Evolutionary conservation across 129 eudicot species (phyloP).

Genomic region (Escallonia herrerae): DNA sequence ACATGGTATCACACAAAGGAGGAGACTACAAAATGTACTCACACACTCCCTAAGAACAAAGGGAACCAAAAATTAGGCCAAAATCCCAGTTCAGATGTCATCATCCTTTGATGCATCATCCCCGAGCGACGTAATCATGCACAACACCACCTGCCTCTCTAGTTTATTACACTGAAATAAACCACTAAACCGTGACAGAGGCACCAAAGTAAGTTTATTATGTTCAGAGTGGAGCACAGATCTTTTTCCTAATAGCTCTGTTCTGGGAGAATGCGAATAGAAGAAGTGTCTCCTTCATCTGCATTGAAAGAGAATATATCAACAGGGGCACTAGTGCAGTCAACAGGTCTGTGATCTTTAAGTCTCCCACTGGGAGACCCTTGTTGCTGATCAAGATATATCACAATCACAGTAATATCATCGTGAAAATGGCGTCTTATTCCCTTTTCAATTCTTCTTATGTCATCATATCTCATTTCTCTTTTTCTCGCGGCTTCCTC

Average conservation of each 20-base stretch:
- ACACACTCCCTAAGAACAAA: not conserved
- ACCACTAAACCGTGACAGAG: slow-evolving; percentile 8
- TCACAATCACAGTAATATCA: slow-evolving; percentile 66
- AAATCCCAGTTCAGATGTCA: not conserved
- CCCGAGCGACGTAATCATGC: slow-evolving; percentile 20
- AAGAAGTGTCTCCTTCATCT: slow-evolving; percentile 30
- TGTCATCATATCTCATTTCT: slow-evolving; percentile 57
- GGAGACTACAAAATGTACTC: slow-evolving; percentile 1
- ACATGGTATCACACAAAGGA: too few species aligned
- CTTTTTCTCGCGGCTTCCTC: slow-evolving; percentile 57
- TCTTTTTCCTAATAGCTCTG: slow-evolving; percentile 4
- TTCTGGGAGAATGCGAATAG: slow-evolving; percentile 15
- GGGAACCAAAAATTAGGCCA: not conserved
- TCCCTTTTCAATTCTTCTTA: slow-evolving; percentile 64
- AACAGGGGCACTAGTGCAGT: slow-evolving; percentile 44
- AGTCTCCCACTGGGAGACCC: slow-evolving; percentile 32
- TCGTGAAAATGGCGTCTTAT: slow-evolving; percentile 73
- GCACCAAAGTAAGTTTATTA: slow-evolving; percentile 17
- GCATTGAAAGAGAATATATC: slow-evolving; percentile 53
- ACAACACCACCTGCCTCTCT: slow-evolving; percentile 15
- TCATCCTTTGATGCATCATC: not conserved
- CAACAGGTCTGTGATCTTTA: slow-evolving; percentile 26
- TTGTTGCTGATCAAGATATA: slow-evolving; percentile 46
- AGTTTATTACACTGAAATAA: slow-evolving; percentile 5
- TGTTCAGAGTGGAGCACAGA: slow-evolving; percentile 11